These are phyloP conservation scores for Zoysia japonica DNA, from an alignment of 176 grass and related monocot genomes.

Conservation along the genomic window DNA sequence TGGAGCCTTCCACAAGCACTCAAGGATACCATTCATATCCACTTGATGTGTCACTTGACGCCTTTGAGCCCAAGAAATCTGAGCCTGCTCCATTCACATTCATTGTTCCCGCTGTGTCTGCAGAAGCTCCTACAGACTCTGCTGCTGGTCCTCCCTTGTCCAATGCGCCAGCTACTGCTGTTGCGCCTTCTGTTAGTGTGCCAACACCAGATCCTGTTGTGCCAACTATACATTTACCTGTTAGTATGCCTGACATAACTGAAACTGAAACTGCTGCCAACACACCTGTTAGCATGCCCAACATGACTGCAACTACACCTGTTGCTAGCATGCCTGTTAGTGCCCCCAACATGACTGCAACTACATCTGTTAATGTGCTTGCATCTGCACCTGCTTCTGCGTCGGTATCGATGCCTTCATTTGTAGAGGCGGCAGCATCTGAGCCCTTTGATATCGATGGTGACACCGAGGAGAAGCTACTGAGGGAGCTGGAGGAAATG, in stretches of 20 bases:
- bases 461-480: conserved; percentile 63
- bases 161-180: not conserved
- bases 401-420: not conserved
- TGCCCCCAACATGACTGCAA: not conserved
- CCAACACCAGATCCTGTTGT: not conserved
- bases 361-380: conserved; percentile 1
- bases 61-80: conserved; percentile 7
- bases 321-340: not conserved
- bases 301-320: not conserved
- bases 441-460: conserved; percentile 14
- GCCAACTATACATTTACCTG: not conserved
- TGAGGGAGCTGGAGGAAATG: conserved; percentile 87
- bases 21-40: not conserved
- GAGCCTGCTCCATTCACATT: not conserved
- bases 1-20: conserved; percentile 33
- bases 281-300: not conserved
- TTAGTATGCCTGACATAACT: conserved; percentile 9
- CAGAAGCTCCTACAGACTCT: not conserved
- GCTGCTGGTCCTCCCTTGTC: conserved; percentile 28
- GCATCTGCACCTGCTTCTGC: not conserved
- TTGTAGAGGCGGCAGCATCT: not conserved
- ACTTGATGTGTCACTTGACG: not conserved
- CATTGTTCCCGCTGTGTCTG: not conserved
- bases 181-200: conserved; percentile 24
- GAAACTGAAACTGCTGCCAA: not conserved